These are phyloP conservation scores for Remersonia thermophila DNA, from an alignment of 2,329 filamentous ascomycete species.

Conservation along the genomic window DNA sequence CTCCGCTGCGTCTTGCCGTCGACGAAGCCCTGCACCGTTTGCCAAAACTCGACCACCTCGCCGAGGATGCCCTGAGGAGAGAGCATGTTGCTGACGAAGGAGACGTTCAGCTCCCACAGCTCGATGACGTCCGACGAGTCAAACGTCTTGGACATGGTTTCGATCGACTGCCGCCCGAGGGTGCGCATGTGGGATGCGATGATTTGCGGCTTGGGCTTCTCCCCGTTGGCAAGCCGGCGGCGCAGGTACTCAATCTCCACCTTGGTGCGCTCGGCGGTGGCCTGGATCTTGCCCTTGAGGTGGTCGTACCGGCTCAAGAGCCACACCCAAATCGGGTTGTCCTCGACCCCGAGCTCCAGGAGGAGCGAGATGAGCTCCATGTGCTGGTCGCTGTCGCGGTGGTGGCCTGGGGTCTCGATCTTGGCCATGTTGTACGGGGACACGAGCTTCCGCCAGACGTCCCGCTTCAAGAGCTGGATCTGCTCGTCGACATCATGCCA, in stretches of 20 bases:
- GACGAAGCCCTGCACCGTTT: conserved; percentile 80
- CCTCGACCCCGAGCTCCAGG: conserved; percentile 85
- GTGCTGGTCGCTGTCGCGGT: conserved; percentile 58
- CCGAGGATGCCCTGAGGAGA: conserved; percentile 72
- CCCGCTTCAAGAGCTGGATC: conserved; percentile 74
- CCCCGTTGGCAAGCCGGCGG: conserved; percentile 61
- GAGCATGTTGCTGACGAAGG: conserved; percentile 61
- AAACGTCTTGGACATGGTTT: conserved; percentile 49
- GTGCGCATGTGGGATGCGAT: conserved; percentile 67
- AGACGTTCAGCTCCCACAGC: conserved; percentile 80
- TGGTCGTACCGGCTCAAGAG: conserved; percentile 80
- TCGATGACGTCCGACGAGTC: conserved; percentile 74
- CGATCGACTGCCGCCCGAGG: conserved; percentile 53
- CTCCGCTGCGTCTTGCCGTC: conserved; percentile 70
- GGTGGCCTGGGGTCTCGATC: conserved; percentile 28
- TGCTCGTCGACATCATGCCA: conserved; percentile 90
- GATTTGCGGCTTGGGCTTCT: conserved; percentile 56
- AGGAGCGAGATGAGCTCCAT: conserved; percentile 84
- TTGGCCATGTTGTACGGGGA: conserved; percentile 48
- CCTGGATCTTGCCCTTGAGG: conserved; percentile 72
- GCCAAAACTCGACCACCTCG: conserved; percentile 89
- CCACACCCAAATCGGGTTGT: conserved; percentile 97
- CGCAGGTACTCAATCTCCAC: conserved; percentile 87
- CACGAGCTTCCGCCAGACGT: conserved; percentile 73
- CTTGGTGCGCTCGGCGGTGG: conserved; percentile 71